Evolutionary conservation across 768 basidiomycete species (phyloP).

Genomic region (Hemileccinum rubropunctum): DNA sequence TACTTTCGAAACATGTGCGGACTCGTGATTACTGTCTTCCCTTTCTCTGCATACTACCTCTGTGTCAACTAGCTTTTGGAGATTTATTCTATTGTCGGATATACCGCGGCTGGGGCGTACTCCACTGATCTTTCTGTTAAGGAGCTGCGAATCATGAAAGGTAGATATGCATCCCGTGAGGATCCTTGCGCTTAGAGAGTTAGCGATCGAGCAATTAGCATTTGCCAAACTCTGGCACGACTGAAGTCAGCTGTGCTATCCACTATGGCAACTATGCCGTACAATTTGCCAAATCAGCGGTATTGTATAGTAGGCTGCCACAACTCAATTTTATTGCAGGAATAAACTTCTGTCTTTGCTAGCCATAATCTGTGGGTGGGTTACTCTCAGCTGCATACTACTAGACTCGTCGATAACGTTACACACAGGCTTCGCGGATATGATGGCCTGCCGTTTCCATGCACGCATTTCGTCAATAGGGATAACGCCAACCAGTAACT

Average conservation of each 20-base stretch:
- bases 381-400: not conserved
- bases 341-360: too few relatives aligned
- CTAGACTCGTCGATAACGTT: too few relatives aligned
- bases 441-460: not conserved
- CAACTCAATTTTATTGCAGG: too few relatives aligned
- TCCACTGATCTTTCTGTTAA: conserved; percentile 10
- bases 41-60: conserved; percentile 5
- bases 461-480: not conserved
- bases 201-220: too few relatives aligned
- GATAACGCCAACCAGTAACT: not conserved
- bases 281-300: too few relatives aligned
- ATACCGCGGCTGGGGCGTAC: conserved; percentile 14
- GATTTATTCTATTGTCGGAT: conserved; percentile 23
- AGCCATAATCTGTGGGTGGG: not conserved
- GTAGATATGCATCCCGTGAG: too few relatives aligned
- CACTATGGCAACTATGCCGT: too few relatives aligned
- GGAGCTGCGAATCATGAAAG: too few relatives aligned
- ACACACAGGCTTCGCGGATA: not conserved
- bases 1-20: conserved; percentile 7
- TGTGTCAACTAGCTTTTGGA: conserved; percentile 10
- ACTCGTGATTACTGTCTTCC: conserved; percentile 8
- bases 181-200: too few relatives aligned
- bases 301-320: too few relatives aligned
- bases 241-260: too few relatives aligned
- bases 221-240: too few relatives aligned